Conservation (phyloP, 495 filamentous ascomycete genomes). For the Acidomyces sp. region DNA sequence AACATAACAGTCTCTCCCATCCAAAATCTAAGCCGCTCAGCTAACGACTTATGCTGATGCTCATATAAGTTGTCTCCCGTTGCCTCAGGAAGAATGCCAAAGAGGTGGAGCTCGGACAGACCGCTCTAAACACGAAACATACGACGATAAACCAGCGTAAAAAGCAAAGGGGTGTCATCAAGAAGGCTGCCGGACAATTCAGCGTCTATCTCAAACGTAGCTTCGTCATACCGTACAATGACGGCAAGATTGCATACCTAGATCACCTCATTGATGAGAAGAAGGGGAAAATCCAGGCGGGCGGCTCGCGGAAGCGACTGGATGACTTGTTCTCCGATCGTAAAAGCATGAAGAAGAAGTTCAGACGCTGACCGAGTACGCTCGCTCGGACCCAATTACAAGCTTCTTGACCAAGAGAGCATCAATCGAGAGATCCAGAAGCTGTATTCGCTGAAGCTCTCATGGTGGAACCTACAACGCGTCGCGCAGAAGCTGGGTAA, state of each 20-base stretch:
- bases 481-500: background rate
- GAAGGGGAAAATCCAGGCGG: slow-evolving; percentile 14
- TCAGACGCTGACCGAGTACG: background rate
- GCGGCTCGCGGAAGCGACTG: background rate
- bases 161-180: slow-evolving; percentile 25
- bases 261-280: slow-evolving; percentile 28
- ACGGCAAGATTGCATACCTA: slow-evolving; percentile 31
- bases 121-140: slow-evolving; percentile 18
- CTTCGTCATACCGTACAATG: slow-evolving; percentile 30
- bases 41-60: too few relatives aligned
- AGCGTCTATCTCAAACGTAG: slow-evolving; percentile 30
- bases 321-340: background rate
- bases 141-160: slow-evolving; percentile 23
- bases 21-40: too few relatives aligned
- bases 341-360: background rate
- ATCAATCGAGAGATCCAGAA: background rate
- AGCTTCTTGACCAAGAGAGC: background rate
- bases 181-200: slow-evolving; percentile 29
- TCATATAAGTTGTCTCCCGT: slow-evolving; percentile 15
- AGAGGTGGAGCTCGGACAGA: slow-evolving; percentile 17
- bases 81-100: slow-evolving; percentile 20
- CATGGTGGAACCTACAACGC: background rate
- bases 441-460: background rate
- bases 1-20: too few relatives aligned
- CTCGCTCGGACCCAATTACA: background rate